A percentile compares a stretch with the other conserved stretches of the same genome.
These are phyloP conservation scores for Sporisorium sorghi DNA, from an alignment of 1,284 basidiomycete species.

Conservation along the genomic window DNA sequence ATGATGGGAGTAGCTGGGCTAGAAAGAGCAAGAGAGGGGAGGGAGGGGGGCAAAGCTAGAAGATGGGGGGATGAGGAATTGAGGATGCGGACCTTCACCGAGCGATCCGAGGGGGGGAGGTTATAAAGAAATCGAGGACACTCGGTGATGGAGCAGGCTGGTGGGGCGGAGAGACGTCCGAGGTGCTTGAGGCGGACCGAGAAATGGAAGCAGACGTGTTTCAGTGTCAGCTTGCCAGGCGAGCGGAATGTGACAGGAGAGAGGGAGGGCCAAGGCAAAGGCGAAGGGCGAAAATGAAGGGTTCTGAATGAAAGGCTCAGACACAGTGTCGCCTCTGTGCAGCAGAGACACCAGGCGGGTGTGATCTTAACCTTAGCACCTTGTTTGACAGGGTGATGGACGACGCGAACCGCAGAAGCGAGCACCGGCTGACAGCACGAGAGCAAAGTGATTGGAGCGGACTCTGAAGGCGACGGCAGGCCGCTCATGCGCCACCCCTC, in stretches of 20 bases:
- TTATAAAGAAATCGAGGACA: slow-evolving; percentile 38
- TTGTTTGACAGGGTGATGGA: slow-evolving; percentile 38
- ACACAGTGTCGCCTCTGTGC: slow-evolving; percentile 2
- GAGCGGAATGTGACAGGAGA: slow-evolving; percentile 18
- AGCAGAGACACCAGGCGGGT: background rate
- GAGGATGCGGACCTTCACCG: slow-evolving; percentile 41
- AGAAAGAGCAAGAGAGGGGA: slow-evolving; percentile 8
- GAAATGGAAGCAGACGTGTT: slow-evolving; percentile 27
- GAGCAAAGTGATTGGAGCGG: slow-evolving; percentile 21
- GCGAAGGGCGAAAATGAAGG: slow-evolving; percentile 9
- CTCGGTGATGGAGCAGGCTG: slow-evolving; percentile 39
- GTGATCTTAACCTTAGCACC: background rate
- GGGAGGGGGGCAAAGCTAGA: slow-evolving; percentile 23
- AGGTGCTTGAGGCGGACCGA: slow-evolving; percentile 45
- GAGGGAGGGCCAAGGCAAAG: no score
- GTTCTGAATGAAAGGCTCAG: background rate
- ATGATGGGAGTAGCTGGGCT: slow-evolving; percentile 39
- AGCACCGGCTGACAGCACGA: slow-evolving; percentile 36
- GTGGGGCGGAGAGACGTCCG: slow-evolving; percentile 33
- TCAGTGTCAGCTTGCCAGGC: slow-evolving; percentile 31
- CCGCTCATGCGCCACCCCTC: slow-evolving; percentile 18
- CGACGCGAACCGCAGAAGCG: no score
- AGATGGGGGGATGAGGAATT: slow-evolving; percentile 8
- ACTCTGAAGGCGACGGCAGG: background rate
- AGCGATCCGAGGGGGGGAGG: slow-evolving; percentile 47